A percentile compares a stretch with the other conserved stretches of the same genome.
Evolutionary conservation across 176 grass and related monocot genomes (phyloP).

Genomic region (Canna indica): DNA sequence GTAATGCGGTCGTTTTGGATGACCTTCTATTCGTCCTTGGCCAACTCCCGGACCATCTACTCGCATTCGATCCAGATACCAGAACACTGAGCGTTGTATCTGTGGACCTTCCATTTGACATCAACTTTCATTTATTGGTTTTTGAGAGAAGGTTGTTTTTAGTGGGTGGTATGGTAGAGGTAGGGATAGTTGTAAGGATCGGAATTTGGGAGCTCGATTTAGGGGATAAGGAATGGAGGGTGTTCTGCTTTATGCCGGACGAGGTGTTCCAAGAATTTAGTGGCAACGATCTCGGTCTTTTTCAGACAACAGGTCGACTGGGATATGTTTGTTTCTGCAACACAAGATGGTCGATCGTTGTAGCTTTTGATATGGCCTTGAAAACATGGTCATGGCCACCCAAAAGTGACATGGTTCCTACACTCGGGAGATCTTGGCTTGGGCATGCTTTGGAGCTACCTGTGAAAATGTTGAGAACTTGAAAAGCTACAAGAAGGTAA

Average conservation of each 20-base stretch:
- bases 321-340: conserved; percentile 51
- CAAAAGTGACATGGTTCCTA: too few relatives aligned
- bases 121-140: conserved; percentile 26
- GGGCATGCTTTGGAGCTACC: too few relatives aligned
- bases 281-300: too few relatives aligned
- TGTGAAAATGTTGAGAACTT: too few relatives aligned
- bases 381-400: too few relatives aligned
- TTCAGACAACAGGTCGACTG: too few relatives aligned
- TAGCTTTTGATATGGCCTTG: too few relatives aligned
- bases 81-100: conserved; percentile 17
- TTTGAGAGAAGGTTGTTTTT: conserved; percentile 29
- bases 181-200: conserved; percentile 14
- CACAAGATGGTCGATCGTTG: too few relatives aligned
- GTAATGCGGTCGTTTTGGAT: conserved; percentile 24
- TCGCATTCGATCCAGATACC: conserved; percentile 23
- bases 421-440: too few relatives aligned
- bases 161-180: conserved; percentile 33
- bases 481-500: too few relatives aligned
- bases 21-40: conserved; percentile 32
- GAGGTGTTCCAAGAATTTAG: conserved; percentile 29
- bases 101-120: conserved; percentile 25
- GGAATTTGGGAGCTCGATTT: conserved; percentile 28
- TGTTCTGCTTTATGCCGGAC: conserved; percentile 15
- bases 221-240: neutral
- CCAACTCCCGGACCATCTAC: conserved; percentile 27